Base-by-base conservation (phyloP, 176 grass and related monocot species). In the Lolium perenne region DNA sequence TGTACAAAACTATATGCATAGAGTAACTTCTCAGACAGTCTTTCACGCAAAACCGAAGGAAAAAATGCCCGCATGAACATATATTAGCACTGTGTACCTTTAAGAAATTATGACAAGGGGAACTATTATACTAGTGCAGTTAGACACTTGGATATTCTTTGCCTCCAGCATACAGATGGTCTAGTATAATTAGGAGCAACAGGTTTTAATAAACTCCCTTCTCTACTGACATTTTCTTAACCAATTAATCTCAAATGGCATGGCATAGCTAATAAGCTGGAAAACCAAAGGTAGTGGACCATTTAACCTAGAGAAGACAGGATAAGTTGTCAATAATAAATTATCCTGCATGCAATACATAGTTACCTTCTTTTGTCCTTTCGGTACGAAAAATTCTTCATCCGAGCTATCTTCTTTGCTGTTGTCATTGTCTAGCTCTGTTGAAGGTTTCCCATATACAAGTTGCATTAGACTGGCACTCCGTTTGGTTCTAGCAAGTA, bases 401-500 rank as follows among this genome's bases (percentile, higher is more conserved):
- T 93, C 90, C 4, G 91, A 89, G 80, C 87, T 93, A 51, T 84
- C 88, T 58, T 80, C 87, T 81, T 89, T 86, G n/a, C 71, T 83
- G 70, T 51, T 82, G 48, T 87, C 85, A 55, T 80, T 25, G 6
- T 71, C 43, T 69, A 76, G 82, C 78, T 86, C 89, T 9, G 81
- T 82, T 81, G 74, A 83, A 60, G 64, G 12, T 73, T 92, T 85
- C 14, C 88, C 97, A 26, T 98, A 98, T 15, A 99, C 94, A 88
- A 91, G 86, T 83, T 94, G 94, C 92, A 96, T 99, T 50, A 99
- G 63, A 80, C 91, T 99, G 59, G 73, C 86, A 93, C 81, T 90
- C 61, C 74, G 88, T 80, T 47, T 91, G 20, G 90, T 92, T 64
- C 86, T 94, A 38, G 69, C 90, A 82, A 95, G 82, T 77, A 98